A percentile compares a stretch with the other conserved stretches of the same genome.
These are phyloP conservation scores for Leucoagaricus sp. DNA, from an alignment of 1,284 basidiomycete species.

Conservation along the genomic window DNA sequence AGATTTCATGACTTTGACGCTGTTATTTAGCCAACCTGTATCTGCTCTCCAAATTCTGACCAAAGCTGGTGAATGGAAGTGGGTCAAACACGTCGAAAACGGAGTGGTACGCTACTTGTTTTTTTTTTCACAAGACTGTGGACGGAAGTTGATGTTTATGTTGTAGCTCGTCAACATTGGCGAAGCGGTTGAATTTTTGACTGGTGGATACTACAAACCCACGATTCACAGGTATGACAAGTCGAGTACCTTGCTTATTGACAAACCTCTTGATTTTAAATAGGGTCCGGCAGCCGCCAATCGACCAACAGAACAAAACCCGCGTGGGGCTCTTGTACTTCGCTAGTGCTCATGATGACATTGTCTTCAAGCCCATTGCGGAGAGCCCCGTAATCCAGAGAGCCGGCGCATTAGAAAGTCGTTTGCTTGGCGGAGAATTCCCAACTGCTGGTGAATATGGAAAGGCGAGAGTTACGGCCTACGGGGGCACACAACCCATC, in stretches of 20 bases:
- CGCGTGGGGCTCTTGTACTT: conserved; percentile 58
- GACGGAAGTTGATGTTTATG: neutral
- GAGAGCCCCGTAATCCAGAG: conserved; percentile 43
- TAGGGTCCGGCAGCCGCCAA: conserved; percentile 26
- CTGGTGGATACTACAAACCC: conserved; percentile 39
- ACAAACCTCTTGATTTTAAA: neutral
- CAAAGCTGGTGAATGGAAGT: conserved; percentile 51
- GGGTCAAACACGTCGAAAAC: conserved; percentile 58
- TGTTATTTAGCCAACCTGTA: conserved; percentile 60
- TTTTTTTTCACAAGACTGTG: neutral
- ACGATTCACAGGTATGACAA: conserved; percentile 32
- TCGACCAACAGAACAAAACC: conserved; percentile 46
- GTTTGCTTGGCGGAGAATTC: conserved; percentile 28
- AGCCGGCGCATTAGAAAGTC: conserved; percentile 31
- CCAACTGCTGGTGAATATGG: conserved; percentile 41
- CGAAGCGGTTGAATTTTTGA: conserved; percentile 48
- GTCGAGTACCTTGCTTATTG: neutral
- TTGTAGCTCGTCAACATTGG: conserved; percentile 43
- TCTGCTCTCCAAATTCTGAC: conserved; percentile 54
- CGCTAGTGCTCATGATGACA: conserved; percentile 36
- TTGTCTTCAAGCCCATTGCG: conserved; percentile 36
- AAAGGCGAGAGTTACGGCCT: conserved; percentile 32
- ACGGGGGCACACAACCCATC: conserved; percentile 25
- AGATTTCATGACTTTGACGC: conserved; percentile 59
- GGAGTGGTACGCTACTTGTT: conserved; percentile 42